Evolutionary conservation across 164 flowering plant genomes (phyloP), one percentile per base, ranked within the genome.

Genomic region (Hamamelis virginiana): DNA sequence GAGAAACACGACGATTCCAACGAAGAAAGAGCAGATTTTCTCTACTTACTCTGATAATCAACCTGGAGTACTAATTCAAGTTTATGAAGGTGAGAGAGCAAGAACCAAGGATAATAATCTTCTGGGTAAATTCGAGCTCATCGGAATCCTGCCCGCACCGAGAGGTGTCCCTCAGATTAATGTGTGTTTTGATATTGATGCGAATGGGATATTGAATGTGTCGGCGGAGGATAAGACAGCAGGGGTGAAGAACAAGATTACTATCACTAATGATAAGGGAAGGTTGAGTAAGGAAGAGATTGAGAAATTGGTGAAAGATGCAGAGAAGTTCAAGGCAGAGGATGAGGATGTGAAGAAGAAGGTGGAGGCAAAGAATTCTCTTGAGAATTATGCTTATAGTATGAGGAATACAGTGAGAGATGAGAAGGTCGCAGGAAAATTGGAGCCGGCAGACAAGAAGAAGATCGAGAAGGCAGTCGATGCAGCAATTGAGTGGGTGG

Each of bases 381-480:
- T 72, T 5, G 83, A 80, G 77, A 76, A 79, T 26, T 79, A 76
- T 56, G 75, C 80, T 0, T 79, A 74, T 22, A 79, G 68, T 68
- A 77, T 72, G 78, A 69, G 80, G 50, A 80, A 72, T 33, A 80
- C 80, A 0, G 59, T 72, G 62, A 66, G 27, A 56, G 77, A 76
- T 19, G 81, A 75, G 67, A 76, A 81, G 72, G 43, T 81, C 16
- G 75, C 63, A 0, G 77, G 75, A 53, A 81, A 75, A 44, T 46
- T 81, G 67, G 65, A 28, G 14, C 62, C 75, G 15, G 59, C 14
- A 0, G 84, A 81, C 23, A 81, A 81, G 76, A 38, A 74, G 69
- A 79, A 62, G 72, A 78, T 80, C 16, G 84, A 75, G 68, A 72
- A 80, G 68, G 79, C 84, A 0, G 76, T 80, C 43, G 71, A 66